Base-by-base conservation (phyloP, 2,329 filamentous ascomycete species). In the Ilyonectria sp. region DNA sequence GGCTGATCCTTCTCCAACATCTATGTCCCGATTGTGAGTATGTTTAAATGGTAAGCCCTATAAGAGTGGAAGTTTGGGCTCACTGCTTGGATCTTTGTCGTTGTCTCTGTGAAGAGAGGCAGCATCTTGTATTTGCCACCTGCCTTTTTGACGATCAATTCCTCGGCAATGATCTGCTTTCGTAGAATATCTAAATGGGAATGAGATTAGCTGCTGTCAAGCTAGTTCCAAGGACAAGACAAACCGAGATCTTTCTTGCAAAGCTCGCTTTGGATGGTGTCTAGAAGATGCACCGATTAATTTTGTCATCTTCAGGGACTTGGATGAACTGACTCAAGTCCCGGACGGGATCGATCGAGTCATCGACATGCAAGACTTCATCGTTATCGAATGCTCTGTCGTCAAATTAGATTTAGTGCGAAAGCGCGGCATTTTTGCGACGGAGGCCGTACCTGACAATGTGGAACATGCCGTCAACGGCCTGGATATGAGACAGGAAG, bases 121-220 rank as follows among this genome's bases (percentile, higher is more conserved):
- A 83, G 77, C 82, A 83, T 84, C 76, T 83, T 84, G 69, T 82
- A 83, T 54, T 83, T 84, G 21, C 82, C 82, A 29, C 82, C 81
- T 4, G 82, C 82, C 59, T 84, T 84, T 19, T 78, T 80, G 26
- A 83, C 81, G 3, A 80, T 79, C 0, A 74, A 68, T 53, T 83
- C 81, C 61, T 84, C 82, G 1, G 81, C 79, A 19, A 82, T 68
- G 13, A 82, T 82, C 2, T 77, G 77, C 66, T 81, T 82, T 1
- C 76, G 69, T 11, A 84, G 72, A 67, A 84, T 84, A 59, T 84
- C 82, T 64, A 77, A 23, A 7, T 26, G 21, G 19, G 0, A 0
- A 15, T 75, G 47, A 75, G 65, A 15, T 75, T 50, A 75, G 65
- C 10, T 31, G 6, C 0, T 0, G 2, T 29, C 4, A 8, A 9